A percentile compares a stretch with the other conserved stretches of the same genome.
phyloP scores from a whole-genome alignment of 306 rosid species.

The Prunus armeniaca region DNA sequence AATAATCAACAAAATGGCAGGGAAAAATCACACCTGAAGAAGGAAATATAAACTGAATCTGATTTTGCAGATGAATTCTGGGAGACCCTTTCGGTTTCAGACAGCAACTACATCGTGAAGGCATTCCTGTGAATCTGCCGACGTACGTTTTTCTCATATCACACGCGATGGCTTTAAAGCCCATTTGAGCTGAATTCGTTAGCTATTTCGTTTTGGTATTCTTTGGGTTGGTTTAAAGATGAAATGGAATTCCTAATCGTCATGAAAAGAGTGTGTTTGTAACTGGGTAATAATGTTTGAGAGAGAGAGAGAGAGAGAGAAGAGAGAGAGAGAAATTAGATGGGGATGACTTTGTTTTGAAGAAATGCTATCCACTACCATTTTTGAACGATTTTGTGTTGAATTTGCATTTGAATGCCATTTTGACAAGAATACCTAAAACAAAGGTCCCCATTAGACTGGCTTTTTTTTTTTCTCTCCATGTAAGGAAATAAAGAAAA shows the following conservation, averaged over 20 bases:
- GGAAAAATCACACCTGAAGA: constrained; percentile 50
- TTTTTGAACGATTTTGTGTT: constrained; percentile 2
- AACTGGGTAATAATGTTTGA: not conserved
- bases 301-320: not conserved
- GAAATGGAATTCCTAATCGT: not conserved
- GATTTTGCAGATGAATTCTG: constrained; percentile 25
- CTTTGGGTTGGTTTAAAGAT: not conserved
- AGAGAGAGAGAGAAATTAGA: not conserved
- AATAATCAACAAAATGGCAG: not conserved
- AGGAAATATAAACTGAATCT: constrained; percentile 50
- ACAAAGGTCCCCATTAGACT: too few relatives aligned
- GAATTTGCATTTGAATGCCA: not conserved
- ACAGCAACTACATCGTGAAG: constrained; percentile 51
- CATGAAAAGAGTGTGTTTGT: constrained; percentile 8
- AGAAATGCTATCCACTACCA: constrained; percentile 7
- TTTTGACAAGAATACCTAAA: not conserved
- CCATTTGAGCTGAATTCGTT: constrained; percentile 11
- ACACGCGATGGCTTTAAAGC: constrained; percentile 43
- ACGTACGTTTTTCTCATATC: constrained; percentile 49
- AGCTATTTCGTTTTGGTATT: not conserved
- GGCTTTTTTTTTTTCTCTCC: too few relatives aligned
- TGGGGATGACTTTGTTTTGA: constrained; percentile 12
- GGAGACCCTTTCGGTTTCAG: constrained; percentile 38
- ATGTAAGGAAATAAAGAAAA: too few relatives aligned
- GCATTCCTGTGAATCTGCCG: constrained; percentile 44